phyloP scores from a whole-genome alignment of 2,329 filamentous ascomycete species.

The Geosmithia putterillii region DNA sequence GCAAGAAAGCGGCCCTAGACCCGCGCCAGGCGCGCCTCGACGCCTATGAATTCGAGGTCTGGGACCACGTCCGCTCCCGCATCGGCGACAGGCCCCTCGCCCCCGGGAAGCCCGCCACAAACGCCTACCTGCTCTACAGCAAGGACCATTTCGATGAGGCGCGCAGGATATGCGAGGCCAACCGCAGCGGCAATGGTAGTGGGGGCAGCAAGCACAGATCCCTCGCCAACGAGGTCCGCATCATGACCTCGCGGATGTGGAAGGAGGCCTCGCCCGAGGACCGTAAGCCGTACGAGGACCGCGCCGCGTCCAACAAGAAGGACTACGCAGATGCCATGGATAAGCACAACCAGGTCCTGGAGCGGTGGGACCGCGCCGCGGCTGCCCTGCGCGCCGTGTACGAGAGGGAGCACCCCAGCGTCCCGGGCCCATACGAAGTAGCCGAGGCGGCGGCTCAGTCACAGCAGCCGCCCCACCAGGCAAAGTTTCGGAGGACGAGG shows the following conservation, averaged over 20 bases:
- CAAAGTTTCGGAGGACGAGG: conserved; percentile 21
- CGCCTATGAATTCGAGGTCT: conserved; percentile 42
- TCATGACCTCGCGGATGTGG: conserved; percentile 85
- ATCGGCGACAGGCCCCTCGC: conserved; percentile 66
- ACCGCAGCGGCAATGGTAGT: conserved; percentile 22
- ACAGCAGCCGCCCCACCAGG: conserved; percentile 10
- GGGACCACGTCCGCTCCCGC: conserved; percentile 35
- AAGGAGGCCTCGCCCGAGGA: conserved; percentile 58
- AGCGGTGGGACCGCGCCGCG: conserved; percentile 62
- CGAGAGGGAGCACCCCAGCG: conserved; percentile 35
- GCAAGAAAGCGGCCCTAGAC: conserved; percentile 38
- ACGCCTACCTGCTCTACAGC: conserved; percentile 83
- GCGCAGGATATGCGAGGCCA: conserved; percentile 48
- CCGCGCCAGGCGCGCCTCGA: conserved; percentile 40
- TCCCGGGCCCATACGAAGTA: conserved; percentile 11
- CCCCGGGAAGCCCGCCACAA: conserved; percentile 63
- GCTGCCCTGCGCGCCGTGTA: conserved; percentile 38
- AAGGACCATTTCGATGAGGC: conserved; percentile 61
- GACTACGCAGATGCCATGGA: conserved; percentile 47
- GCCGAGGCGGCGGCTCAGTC: conserved; percentile 7
- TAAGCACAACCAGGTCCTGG: conserved; percentile 47
- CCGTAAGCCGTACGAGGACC: conserved; percentile 66
- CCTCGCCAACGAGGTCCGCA: conserved; percentile 69
- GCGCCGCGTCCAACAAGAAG: conserved; percentile 58
- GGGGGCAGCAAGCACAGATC: conserved; percentile 49